Evolutionary conservation across 1,139 yeast species (phyloP), one percentile per base, ranked within the genome.

Genomic region (Hemisphaericaspora xylanilytica): DNA sequence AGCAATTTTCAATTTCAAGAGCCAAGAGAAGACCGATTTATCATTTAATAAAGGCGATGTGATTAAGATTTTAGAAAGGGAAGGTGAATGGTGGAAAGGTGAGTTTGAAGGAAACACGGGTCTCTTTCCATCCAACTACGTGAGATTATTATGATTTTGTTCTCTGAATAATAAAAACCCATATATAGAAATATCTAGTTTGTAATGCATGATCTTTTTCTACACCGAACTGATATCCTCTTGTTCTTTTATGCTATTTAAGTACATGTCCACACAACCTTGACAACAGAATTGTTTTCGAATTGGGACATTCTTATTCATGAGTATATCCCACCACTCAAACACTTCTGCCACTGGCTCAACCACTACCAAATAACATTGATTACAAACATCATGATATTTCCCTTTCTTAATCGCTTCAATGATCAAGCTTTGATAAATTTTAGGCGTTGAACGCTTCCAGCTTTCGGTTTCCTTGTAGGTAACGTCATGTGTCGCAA

Each of bases 61-160:
- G 33, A 68, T 81, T 28, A 59, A 54, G 30, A 60, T 81, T 2
- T 43, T 75, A 22, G 72, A 70, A 36, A 59, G 55, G 16, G 61
- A 65, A 1, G 73, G 71, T 5, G 59, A 62, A 22, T 81, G 87
- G 87, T 81, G 85, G 85, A 69, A 68, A 43, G 87, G 86, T 2
- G 69, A 70, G 48, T 48, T 70, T 5, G 61, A 67, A 34, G 82
- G 78, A 0, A 47, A 56, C 17, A 45, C 56, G 18, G 88, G 87
- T 0, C 46, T 65, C 14, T 78, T 81, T 49, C 87, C 88, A 2
- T 52, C 64, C 5, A 80, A 76, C 52, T 79, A 80, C 50, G 80
- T 78, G 14, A 46, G 53, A 36, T 41, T 46, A 25, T 42, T 47
- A 13, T 48, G 52, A 29, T 44, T 15, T 8, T 3, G n/a, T 15